Evolutionary conservation across 257 asterid species (phyloP).

Genomic region (Nicotiana knightiana): DNA sequence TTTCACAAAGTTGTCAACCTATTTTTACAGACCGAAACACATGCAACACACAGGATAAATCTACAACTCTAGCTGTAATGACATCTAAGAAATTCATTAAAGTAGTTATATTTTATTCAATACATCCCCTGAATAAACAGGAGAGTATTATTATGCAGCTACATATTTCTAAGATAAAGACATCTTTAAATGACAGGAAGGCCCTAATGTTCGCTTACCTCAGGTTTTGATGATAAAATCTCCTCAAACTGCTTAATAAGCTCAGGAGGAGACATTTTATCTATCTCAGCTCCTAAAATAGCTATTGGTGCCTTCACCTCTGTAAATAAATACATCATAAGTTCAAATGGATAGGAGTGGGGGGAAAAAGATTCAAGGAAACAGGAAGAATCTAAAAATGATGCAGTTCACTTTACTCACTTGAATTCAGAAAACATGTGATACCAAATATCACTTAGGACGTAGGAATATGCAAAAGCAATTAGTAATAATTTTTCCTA

Average conservation of each 20-base stretch:
- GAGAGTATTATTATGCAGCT: not conserved
- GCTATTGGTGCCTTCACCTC: conserved; percentile 51
- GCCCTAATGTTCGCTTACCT: conserved; percentile 27
- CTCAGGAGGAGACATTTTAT: conserved; percentile 40
- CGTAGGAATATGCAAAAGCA: not conserved
- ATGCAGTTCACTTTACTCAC: not conserved
- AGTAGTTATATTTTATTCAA: not conserved
- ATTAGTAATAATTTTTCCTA: not conserved
- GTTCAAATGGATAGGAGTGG: not conserved
- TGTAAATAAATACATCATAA: conserved; percentile 17
- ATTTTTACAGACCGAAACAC: not conserved
- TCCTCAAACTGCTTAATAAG: conserved; percentile 45
- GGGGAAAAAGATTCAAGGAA: not conserved
- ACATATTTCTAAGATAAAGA: not conserved
- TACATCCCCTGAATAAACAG: not conserved
- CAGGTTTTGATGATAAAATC: conserved; percentile 38
- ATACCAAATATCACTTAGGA: not conserved
- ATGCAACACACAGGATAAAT: not conserved
- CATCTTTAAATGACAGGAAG: not conserved
- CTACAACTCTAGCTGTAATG: not conserved
- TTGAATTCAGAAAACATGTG: not conserved
- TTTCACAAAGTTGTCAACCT: conserved; percentile 3
- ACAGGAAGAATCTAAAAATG: not conserved
- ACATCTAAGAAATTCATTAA: not conserved
- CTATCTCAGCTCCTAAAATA: conserved; percentile 58